Evolutionary conservation across 129 eudicot species (phyloP), one percentile per base, ranked within the genome.

Genomic region (Artemisia argyi): DNA sequence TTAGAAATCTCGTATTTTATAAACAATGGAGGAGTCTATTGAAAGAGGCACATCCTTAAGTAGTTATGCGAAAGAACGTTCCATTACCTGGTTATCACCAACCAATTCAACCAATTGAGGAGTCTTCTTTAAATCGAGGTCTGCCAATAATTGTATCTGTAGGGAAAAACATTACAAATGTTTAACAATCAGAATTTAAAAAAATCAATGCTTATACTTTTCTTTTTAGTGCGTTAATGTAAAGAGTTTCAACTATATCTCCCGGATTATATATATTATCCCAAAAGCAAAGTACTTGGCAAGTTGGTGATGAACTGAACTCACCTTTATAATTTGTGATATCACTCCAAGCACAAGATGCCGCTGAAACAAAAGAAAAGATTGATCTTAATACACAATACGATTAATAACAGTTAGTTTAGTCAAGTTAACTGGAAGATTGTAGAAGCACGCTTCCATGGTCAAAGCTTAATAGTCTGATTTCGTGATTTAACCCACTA

Each of bases 261-360:
- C 30, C 20, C 63, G 3, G 16, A 60, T 26, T 50, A 48, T 30
- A 59, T 22, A 16, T 35, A 47, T 30, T 16, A 22, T 54, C 35
- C 35, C 32, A 19, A 74, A 50, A 10, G 69, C 26, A 26, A 65
- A 22, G 12, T 61, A 24, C 66, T 61, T 28, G 66, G 17, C 19
- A 28, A 70, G 67, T 65, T 50, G 30, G 60, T 26, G 54, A 77
- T 64, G 20, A 49, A 51, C 56, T 69, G 28, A 77, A 56, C 58
- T 66, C 82, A 93, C 98, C 87, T 93, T 93, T 62, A 93, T 89
- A 39, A 93, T 93, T 85, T 93, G 97, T 32, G 98, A 91, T 75
- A 93, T 89, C 71, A 93, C 82, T 69, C 98, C 98, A 76, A 93
- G 92, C 82, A 93, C 98, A 73, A 93, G 98, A 79, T 93, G 98